Conservation (phyloP, 805 yeast genomes). For the Sugiyamaella floridensis region DNA sequence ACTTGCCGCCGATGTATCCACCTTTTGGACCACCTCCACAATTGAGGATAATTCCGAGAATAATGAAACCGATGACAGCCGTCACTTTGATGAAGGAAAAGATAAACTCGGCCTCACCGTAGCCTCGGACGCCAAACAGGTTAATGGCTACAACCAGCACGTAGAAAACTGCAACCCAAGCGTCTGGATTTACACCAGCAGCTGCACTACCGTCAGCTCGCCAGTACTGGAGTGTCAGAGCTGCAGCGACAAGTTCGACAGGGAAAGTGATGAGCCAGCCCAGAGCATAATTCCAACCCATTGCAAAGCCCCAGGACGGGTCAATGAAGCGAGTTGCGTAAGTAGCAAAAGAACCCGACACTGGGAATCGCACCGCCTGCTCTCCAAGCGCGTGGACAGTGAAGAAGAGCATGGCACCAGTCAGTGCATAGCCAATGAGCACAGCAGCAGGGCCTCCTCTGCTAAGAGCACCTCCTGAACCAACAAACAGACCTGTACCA, state of each 20-base stretch:
- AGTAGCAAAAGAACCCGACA: slow-evolving; percentile 50
- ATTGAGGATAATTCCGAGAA: slow-evolving; percentile 44
- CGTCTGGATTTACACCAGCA: slow-evolving; percentile 47
- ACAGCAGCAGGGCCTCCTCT: slow-evolving; percentile 54
- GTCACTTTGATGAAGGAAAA: slow-evolving; percentile 51
- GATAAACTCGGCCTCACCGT: slow-evolving; percentile 64
- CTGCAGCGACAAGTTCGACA: slow-evolving; percentile 56
- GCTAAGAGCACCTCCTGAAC: slow-evolving; percentile 52
- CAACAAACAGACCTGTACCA: slow-evolving; percentile 69
- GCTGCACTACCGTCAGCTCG: slow-evolving; percentile 55
- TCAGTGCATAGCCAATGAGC: slow-evolving; percentile 48
- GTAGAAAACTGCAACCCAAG: slow-evolving; percentile 51
- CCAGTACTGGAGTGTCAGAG: slow-evolving; percentile 52
- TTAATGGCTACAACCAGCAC: slow-evolving; percentile 42
- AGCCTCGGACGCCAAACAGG: slow-evolving; percentile 51
- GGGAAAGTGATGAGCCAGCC: slow-evolving; percentile 61
- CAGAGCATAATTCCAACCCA: slow-evolving; percentile 63
- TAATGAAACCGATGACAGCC: slow-evolving; percentile 55
- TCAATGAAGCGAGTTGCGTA: slow-evolving; percentile 57
- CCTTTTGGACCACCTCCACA: slow-evolving; percentile 52
- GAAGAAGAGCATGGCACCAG: slow-evolving; percentile 56
- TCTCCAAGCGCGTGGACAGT: slow-evolving; percentile 63
- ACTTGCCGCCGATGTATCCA: slow-evolving; percentile 17
- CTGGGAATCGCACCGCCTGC: slow-evolving; percentile 59
- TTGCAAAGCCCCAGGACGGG: slow-evolving; percentile 61